A percentile compares a stretch with the other conserved stretches of the same genome.
Conservation (phyloP, 2,329 filamentous ascomycete species). For the Trichoderma citrinoviride region DNA sequence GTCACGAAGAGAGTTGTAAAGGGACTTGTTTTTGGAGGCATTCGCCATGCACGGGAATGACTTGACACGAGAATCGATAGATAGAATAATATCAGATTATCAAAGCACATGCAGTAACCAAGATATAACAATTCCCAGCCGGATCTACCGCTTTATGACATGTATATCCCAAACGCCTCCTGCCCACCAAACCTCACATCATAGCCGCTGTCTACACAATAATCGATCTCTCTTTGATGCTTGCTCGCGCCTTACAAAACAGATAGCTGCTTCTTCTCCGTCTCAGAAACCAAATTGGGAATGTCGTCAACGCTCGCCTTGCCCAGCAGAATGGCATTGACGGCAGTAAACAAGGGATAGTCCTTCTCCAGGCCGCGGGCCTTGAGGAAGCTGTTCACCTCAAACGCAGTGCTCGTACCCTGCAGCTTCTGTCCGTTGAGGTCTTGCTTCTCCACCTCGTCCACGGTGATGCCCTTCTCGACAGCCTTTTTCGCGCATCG, state of each 20-base stretch:
- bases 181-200: background rate
- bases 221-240: background rate
- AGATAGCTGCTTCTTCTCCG: background rate
- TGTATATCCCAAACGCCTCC: slow-evolving; percentile 16
- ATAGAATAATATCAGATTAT: background rate
- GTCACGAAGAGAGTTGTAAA: no score
- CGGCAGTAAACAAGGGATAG: slow-evolving; percentile 90
- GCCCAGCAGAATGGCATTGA: slow-evolving; percentile 75
- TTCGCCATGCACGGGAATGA: fast-evolving
- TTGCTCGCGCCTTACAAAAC: background rate
- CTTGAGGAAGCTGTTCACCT: slow-evolving; percentile 87
- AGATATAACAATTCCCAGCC: background rate
- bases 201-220: background rate
- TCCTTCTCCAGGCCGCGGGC: slow-evolving; percentile 72
- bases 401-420: slow-evolving; percentile 85
- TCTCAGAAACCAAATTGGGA: slow-evolving; percentile 59
- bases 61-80: background rate
- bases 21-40: no score
- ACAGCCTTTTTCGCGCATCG: slow-evolving; percentile 87
- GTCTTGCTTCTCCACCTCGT: slow-evolving; percentile 83
- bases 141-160: slow-evolving; percentile 19
- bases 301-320: slow-evolving; percentile 77
- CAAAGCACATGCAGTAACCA: background rate
- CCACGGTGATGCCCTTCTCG: slow-evolving; percentile 72
- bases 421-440: slow-evolving; percentile 97